A percentile compares a stretch with the other conserved stretches of the same genome.
Conservation (phyloP, 1,284 basidiomycete species). For the Moesziomyces globuligerus region DNA sequence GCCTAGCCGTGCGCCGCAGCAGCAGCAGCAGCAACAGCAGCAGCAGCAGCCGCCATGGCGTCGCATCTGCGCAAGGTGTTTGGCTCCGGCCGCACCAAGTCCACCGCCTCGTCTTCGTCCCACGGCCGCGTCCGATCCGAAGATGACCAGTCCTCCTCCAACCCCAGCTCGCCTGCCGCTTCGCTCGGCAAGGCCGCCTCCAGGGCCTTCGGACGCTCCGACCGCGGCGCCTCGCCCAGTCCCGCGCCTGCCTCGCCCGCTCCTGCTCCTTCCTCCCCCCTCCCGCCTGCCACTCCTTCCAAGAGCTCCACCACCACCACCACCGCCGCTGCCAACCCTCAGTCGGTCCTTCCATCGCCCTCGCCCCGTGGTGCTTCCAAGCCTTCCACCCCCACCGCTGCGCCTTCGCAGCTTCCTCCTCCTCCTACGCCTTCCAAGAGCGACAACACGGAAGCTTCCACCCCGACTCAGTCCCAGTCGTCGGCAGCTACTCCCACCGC, state of each 20-base stretch:
- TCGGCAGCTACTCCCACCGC: constrained; percentile 18
- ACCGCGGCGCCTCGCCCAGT: constrained; percentile 31
- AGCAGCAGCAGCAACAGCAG: too few species aligned
- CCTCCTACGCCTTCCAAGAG: constrained; percentile 28
- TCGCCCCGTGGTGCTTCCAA: constrained; percentile 12
- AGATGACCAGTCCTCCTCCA: constrained; percentile 24
- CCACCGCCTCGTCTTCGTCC: constrained; percentile 28
- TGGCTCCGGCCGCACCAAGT: constrained; percentile 50
- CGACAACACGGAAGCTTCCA: constrained; percentile 13
- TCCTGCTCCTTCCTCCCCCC: constrained; percentile 19
- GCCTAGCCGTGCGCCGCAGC: not conserved
- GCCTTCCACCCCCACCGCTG: constrained; percentile 5
- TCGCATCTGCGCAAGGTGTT: constrained; percentile 50
- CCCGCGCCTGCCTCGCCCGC: constrained; percentile 11
- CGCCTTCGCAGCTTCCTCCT: constrained; percentile 8
- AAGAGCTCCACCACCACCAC: constrained; percentile 21
- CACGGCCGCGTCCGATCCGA: constrained; percentile 32
- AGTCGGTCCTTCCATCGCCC: constrained; percentile 2
- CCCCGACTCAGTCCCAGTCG: constrained; percentile 13
- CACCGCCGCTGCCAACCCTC: constrained; percentile 2
- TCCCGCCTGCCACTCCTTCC: constrained; percentile 34
- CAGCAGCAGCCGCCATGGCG: constrained; percentile 26
- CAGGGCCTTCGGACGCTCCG: constrained; percentile 30
- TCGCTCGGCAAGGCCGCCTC: constrained; percentile 34
- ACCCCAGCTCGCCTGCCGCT: constrained; percentile 31